Evolutionary conservation across 371 early-diverging fungal genomes (phyloP), one percentile per base, ranked within the genome.

Genomic region (Mortierella sp.): DNA sequence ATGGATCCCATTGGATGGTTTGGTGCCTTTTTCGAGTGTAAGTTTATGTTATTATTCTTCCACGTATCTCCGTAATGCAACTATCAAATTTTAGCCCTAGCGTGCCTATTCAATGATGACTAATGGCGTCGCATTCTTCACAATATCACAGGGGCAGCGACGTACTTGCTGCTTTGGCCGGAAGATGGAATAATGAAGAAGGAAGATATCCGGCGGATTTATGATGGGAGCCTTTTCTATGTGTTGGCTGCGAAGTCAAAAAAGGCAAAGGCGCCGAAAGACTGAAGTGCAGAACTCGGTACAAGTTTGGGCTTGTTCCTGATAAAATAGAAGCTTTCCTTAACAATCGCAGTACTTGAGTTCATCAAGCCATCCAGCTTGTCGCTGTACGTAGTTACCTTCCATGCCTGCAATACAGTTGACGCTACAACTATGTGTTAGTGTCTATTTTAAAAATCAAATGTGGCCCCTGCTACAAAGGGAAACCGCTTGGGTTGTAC

Each of bases 1-100:
- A 58, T 72, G 43, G 87, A 87, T 63, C 85, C 85, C 36, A 74
- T 83, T 65, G 87, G 87, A 5, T 76, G 79, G 84, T 72, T 66
- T 50, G 67, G 62, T n/a, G 72, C 72, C 8, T 66, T 72, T 33
- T 66, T 72, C 43, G 72, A 72, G 45, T 72, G 72, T 70, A 76
- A 67, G 70, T 55, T 22, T 1, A 21, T 16, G 10, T 16, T 59
- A 48, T 11, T 3, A 58, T 60, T 19, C 22, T 64, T 66, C 32
- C n/a, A 22, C 11, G 41, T 16, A 33, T 40, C 11, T 13, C 33
- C 28, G 28, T 28, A 28, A 28, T 2, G 28, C 28, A 28, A 28
- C 28, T 28, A 28, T 28, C 28, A 28, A 28, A 28, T 28, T 28
- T 28, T 28, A 2, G 28, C 28, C 28, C 28, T 28, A 28, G 28